These are phyloP conservation scores for Berkeleyomyces rouxiae DNA, from an alignment of 2,329 filamentous ascomycete species.

Conservation along the genomic window DNA sequence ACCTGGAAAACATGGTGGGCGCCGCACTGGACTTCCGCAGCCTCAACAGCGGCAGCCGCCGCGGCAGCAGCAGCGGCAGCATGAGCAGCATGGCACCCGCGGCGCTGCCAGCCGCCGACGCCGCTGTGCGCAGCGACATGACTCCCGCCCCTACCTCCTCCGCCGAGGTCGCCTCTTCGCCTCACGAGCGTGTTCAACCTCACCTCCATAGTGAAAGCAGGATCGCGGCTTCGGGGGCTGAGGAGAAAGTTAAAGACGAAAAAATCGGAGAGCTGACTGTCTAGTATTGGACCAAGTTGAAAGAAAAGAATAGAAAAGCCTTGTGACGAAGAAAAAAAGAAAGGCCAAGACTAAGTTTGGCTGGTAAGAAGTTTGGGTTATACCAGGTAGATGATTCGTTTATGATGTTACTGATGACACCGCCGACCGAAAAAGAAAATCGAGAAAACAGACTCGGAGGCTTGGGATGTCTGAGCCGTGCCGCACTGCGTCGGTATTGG, in stretches of 20 bases:
- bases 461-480: too few species aligned
- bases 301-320: background rate
- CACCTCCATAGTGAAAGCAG: conserved; percentile 10
- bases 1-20: background rate
- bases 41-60: conserved; percentile 11
- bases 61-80: conserved; percentile 13
- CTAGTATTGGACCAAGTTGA: background rate
- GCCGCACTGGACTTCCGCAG: background rate
- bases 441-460: too few species aligned
- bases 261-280: background rate
- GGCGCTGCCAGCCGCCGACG: background rate
- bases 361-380: too few species aligned
- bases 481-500: too few species aligned
- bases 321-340: background rate
- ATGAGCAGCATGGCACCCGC: background rate
- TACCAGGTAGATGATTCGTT: too few species aligned
- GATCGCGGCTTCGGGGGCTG: conserved; percentile 4
- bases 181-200: conserved; percentile 11
- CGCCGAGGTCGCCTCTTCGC: conserved; percentile 5
- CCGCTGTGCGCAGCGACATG: background rate
- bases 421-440: background rate
- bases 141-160: conserved; percentile 6
- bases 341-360: background rate
- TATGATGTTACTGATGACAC: background rate
- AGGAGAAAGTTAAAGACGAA: conserved; percentile 2